These are phyloP conservation scores for Salix caprea DNA, from an alignment of 345 rosid genomes.

Conservation along the genomic window DNA sequence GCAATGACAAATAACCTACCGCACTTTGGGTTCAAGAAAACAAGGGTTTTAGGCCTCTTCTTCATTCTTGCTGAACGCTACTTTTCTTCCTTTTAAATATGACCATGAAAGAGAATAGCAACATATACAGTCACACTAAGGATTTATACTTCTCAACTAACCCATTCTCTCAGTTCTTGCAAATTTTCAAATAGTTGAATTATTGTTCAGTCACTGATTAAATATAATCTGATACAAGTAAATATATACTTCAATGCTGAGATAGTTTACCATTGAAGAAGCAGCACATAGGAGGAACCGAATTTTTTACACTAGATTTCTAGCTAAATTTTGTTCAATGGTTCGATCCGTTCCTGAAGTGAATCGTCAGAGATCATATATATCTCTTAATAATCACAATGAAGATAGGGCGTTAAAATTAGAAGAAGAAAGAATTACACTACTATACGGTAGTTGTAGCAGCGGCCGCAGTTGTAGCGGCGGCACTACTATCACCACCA, in stretches of 20 bases:
- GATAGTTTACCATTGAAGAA: background rate
- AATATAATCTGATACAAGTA: background rate
- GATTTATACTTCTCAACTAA: background rate
- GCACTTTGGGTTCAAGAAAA: background rate
- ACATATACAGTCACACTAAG: background rate
- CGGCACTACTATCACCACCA: background rate
- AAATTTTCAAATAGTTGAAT: background rate
- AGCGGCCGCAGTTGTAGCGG: constrained; percentile 7
- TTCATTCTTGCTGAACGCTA: background rate
- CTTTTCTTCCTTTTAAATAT: background rate
- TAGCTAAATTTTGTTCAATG: background rate
- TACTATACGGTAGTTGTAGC: constrained; percentile 28
- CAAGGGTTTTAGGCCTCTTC: background rate
- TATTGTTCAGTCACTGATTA: background rate
- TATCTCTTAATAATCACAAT: constrained; percentile 18
- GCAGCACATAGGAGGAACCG: background rate
- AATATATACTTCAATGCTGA: background rate
- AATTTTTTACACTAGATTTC: background rate
- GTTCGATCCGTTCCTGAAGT: constrained; percentile 1
- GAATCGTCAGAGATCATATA: constrained; percentile 4
- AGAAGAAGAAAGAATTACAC: background rate
- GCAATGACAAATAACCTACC: too few relatives aligned
- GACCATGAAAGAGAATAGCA: background rate
- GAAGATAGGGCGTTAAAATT: constrained; percentile 2
- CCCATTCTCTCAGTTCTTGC: background rate